These are phyloP conservation scores for Gleditsia sinensis DNA, from an alignment of 306 rosid genomes.

Conservation along the genomic window DNA sequence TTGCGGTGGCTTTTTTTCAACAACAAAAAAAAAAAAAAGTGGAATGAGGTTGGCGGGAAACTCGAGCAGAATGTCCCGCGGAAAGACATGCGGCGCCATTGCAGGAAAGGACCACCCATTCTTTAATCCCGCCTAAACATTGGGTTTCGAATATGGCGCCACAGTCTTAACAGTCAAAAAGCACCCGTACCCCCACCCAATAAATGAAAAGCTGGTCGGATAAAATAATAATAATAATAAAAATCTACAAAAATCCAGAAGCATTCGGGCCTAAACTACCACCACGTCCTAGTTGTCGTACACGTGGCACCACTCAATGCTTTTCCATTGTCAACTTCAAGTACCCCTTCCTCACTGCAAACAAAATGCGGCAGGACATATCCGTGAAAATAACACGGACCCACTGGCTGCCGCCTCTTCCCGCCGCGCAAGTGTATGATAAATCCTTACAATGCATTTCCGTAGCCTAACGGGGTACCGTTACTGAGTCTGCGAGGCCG, in stretches of 20 bases:
- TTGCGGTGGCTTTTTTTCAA: too few relatives aligned
- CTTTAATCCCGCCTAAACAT: background rate
- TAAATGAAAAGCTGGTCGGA: conserved; percentile 35
- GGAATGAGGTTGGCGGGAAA: conserved; percentile 1
- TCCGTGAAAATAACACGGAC: too few relatives aligned
- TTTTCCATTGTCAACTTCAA: too few relatives aligned
- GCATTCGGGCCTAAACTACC: conserved; percentile 12
- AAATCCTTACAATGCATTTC: too few relatives aligned
- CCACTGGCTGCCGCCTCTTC: too few relatives aligned
- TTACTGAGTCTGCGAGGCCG: too few relatives aligned
- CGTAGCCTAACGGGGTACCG: too few relatives aligned
- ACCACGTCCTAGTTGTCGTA: conserved; percentile 30
- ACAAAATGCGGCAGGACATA: too few relatives aligned
- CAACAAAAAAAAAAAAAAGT: too few relatives aligned
- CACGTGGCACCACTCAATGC: conserved; percentile 38
- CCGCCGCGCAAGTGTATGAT: too few relatives aligned
- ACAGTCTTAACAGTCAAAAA: conserved; percentile 45
- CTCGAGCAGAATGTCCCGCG: conserved; percentile 42
- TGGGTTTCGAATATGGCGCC: conserved; percentile 47
- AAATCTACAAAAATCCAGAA: background rate
- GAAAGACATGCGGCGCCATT: conserved; percentile 20
- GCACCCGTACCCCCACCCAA: background rate
- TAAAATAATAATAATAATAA: background rate
- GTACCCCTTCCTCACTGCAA: too few relatives aligned
- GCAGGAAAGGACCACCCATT: background rate